Evolutionary conservation across 441 rosid species (phyloP).

Genomic region (Euphorbia neoarborescens): DNA sequence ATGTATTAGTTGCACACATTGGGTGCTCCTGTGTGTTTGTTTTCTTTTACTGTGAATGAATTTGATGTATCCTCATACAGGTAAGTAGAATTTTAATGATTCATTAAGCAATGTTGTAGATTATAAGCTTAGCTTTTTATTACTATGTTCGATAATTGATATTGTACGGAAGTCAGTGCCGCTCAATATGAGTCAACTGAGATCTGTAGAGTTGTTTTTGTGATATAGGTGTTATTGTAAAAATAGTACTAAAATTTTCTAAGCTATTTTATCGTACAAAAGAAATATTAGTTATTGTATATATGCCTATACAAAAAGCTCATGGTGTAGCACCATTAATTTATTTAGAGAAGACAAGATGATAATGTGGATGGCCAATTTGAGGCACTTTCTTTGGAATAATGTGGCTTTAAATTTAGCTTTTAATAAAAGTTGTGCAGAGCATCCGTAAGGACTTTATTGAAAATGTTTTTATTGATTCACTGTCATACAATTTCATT

Average conservation of each 20-base stretch:
- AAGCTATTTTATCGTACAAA: background rate
- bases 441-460: background rate
- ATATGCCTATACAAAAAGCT: background rate
- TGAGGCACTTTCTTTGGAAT: background rate
- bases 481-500: background rate
- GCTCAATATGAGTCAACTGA: background rate
- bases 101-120: background rate
- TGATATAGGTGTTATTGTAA: background rate
- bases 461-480: background rate
- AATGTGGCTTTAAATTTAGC: background rate
- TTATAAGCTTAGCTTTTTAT: background rate
- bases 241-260: background rate
- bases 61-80: conserved; percentile 26
- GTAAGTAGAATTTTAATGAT: conserved; percentile 22
- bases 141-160: background rate
- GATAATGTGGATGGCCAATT: background rate
- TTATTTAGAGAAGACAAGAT: background rate
- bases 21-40: background rate
- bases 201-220: background rate
- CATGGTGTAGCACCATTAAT: background rate
- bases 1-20: too few relatives aligned
- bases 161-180: background rate
- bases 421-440: background rate
- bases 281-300: background rate
- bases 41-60: background rate